These are phyloP conservation scores for Pichia sp. DNA, from an alignment of 1,139 yeast genomes.

Conservation along the genomic window DNA sequence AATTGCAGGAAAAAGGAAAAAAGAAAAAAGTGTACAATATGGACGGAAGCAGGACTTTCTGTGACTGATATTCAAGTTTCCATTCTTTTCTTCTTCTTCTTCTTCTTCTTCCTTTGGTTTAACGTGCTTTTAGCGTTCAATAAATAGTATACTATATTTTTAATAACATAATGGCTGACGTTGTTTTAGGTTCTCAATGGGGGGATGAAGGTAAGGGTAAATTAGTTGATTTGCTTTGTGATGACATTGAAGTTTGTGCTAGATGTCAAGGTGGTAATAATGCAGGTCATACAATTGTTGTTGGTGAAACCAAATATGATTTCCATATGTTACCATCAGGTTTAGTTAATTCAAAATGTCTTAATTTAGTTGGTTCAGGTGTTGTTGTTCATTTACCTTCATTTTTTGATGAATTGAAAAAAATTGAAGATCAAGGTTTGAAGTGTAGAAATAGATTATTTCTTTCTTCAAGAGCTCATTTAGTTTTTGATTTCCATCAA, in stretches of 20 bases:
- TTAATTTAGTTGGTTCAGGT: conserved; percentile 89
- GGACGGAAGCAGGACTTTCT: too few species aligned
- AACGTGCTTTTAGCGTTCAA: conserved; percentile 15
- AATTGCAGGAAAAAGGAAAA: neutral
- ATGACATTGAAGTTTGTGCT: conserved; percentile 91
- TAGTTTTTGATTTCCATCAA: conserved; percentile 97
- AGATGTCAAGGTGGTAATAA: conserved; percentile 99
- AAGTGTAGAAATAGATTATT: conserved; percentile 75
- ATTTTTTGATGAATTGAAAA: conserved; percentile 78
- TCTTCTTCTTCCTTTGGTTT: conserved; percentile 8
- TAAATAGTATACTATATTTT: conserved; percentile 7
- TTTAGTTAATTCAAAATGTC: conserved; percentile 84
- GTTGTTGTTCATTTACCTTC: conserved; percentile 95
- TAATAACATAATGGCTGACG: conserved; percentile 60
- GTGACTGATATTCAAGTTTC: too few species aligned
- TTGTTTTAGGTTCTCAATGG: conserved; percentile 97
- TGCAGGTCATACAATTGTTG: conserved; percentile 98
- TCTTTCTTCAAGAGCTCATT: conserved; percentile 87
- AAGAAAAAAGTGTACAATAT: too few species aligned
- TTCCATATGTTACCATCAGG: conserved; percentile 99
- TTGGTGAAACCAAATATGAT: conserved; percentile 79
- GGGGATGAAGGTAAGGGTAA: conserved; percentile 99
- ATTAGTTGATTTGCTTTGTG: conserved; percentile 88
- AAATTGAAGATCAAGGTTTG: conserved; percentile 75
- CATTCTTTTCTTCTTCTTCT: conserved; percentile 2